Conservation (phyloP, 192 early-diverging fungal genomes). For the Entophlyctis helioformis region DNA sequence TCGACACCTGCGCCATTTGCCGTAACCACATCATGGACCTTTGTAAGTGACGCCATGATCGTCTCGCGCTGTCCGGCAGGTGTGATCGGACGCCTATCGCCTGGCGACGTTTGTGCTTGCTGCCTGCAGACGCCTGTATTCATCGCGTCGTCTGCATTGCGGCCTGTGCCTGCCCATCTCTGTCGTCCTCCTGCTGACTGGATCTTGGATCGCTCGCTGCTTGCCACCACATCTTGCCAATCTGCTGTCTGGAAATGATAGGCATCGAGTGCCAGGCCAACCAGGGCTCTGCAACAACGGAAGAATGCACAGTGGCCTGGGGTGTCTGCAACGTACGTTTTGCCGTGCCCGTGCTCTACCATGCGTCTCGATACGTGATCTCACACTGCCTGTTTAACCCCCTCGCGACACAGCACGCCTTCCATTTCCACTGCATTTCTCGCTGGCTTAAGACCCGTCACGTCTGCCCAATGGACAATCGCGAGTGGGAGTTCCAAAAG, state of each 20-base stretch:
- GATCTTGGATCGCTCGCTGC: too few relatives aligned
- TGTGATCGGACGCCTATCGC: too few relatives aligned
- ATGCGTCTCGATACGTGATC: neutral
- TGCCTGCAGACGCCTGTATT: too few relatives aligned
- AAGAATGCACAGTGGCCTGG: constrained; percentile 95
- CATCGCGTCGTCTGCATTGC: too few relatives aligned
- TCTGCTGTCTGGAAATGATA: constrained; percentile 10
- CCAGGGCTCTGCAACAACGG: constrained; percentile 81
- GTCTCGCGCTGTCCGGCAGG: too few relatives aligned
- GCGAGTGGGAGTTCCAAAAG: constrained; percentile 98
- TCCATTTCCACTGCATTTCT: constrained; percentile 97
- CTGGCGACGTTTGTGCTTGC: too few relatives aligned
- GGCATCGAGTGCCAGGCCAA: constrained; percentile 97
- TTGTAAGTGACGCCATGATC: constrained; percentile 45
- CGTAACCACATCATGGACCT: constrained; percentile 99
- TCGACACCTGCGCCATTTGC: constrained; percentile 98
- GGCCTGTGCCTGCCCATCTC: too few relatives aligned
- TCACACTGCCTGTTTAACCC: neutral
- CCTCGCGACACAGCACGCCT: constrained; percentile 63
- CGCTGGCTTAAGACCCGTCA: constrained; percentile 95
- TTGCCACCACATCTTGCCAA: too few relatives aligned
- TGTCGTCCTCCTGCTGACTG: too few relatives aligned
- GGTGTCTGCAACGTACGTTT: constrained; percentile 88
- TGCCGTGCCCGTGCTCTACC: too few relatives aligned
- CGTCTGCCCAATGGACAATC: constrained; percentile 95